Percentiles rank a stretch among this genome's conserved stretches.
These are phyloP conservation scores for Picea glauca DNA, from an alignment of 75 land plant species.

Conservation along the genomic window DNA sequence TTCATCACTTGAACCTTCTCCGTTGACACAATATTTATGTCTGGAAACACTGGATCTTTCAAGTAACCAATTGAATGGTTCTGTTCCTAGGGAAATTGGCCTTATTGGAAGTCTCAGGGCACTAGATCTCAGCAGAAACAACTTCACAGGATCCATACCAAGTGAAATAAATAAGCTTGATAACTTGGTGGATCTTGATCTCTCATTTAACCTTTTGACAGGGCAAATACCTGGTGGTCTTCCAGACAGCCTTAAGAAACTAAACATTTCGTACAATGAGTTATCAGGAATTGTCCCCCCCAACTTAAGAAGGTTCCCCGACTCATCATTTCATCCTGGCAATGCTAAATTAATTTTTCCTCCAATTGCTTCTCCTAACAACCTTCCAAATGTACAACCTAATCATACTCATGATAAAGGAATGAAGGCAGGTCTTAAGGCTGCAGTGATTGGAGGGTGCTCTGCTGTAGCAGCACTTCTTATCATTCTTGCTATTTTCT, in stretches of 20 bases:
- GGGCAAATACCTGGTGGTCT: conserved; percentile 75
- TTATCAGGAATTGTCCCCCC: conserved; percentile 76
- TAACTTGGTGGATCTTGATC: conserved; percentile 57
- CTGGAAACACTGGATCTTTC: conserved; percentile 75
- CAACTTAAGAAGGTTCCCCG: conserved; percentile 68
- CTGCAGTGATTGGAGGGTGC: conserved; percentile 55
- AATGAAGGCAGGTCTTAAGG: conserved; percentile 36
- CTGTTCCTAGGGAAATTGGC: conserved; percentile 58
- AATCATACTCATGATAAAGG: conserved; percentile 16
- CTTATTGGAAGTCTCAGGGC: conserved; percentile 35
- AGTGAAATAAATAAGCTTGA: conserved; percentile 41
- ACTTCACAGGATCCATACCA: conserved; percentile 70
- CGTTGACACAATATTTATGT: conserved; percentile 12
- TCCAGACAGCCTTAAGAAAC: conserved; percentile 38
- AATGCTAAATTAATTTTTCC: conserved; percentile 56
- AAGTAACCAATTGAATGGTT: conserved; percentile 58
- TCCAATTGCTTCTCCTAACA: conserved; percentile 28
- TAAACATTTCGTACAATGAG: conserved; percentile 80
- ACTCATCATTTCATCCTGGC: conserved; percentile 89
- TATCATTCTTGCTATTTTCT: conserved; percentile 45
- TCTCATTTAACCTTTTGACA: conserved; percentile 71
- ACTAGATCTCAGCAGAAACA: conserved; percentile 61
- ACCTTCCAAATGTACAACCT: conserved; percentile 13
- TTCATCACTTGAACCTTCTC: conserved; percentile 6
- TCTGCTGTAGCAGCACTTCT: conserved; percentile 53